A percentile compares a stretch with the other conserved stretches of the same genome.
These are phyloP conservation scores for Chernovozyma sophiae-reginae DNA, from an alignment of 1,139 yeast species.

Conservation along the genomic window DNA sequence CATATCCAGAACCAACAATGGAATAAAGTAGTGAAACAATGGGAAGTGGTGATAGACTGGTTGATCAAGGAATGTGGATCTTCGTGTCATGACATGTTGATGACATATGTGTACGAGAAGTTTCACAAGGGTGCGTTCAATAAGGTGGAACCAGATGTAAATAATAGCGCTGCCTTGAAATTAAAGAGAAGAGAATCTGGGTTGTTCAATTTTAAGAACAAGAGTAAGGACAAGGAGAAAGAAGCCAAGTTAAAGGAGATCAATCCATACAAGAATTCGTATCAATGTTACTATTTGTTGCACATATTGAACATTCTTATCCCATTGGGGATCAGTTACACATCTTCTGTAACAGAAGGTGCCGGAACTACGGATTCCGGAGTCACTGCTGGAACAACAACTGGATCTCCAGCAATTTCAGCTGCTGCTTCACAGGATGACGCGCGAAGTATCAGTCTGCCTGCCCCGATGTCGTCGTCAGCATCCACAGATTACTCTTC, in stretches of 20 bases:
- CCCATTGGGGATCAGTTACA: slow-evolving; percentile 37
- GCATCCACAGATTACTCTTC: too few species aligned
- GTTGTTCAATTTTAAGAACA: slow-evolving; percentile 25
- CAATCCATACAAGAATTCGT: slow-evolving; percentile 32
- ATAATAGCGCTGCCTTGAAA: slow-evolving; percentile 8
- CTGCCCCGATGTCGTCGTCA: too few species aligned
- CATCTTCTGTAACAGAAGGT: slow-evolving; percentile 5
- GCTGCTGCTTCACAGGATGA: neutral
- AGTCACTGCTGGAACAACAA: slow-evolving; percentile 10
- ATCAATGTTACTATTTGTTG: slow-evolving; percentile 31
- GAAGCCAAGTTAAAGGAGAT: slow-evolving; percentile 17
- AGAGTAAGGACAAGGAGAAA: slow-evolving; percentile 16
- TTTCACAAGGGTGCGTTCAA: slow-evolving; percentile 15
- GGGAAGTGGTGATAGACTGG: slow-evolving; percentile 29
- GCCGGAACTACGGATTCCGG: slow-evolving; percentile 1
- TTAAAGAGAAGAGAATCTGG: slow-evolving; percentile 24
- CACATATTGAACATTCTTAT: slow-evolving; percentile 28
- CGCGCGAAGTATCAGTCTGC: neutral
- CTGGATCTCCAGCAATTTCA: neutral
- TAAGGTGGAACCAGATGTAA: slow-evolving; percentile 8
- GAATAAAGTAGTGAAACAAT: slow-evolving; percentile 29
- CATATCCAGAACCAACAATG: slow-evolving; percentile 36
- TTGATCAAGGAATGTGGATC: slow-evolving; percentile 38
- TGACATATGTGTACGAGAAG: slow-evolving; percentile 28
- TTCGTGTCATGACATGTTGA: slow-evolving; percentile 34